Evolutionary conservation across 106 monocot species (phyloP).

Genomic region (Vanilla planifolia): DNA sequence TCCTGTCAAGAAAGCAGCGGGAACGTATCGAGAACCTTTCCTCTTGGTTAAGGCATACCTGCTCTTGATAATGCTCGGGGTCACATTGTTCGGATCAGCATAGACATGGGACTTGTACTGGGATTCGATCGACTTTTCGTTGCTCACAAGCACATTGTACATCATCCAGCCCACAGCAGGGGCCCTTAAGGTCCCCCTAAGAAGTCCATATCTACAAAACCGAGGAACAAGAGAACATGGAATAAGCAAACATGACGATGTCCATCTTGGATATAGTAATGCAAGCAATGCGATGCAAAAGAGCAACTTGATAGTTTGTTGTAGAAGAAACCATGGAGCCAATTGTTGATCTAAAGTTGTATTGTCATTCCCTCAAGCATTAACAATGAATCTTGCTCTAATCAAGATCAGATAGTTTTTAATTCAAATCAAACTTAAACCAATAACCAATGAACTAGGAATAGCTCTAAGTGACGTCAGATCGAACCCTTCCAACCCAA

Average conservation of each 20-base stretch:
- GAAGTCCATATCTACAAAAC: slow-evolving; percentile 66
- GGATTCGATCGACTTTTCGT: slow-evolving; percentile 80
- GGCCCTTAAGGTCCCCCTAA: slow-evolving; percentile 80
- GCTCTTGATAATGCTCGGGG: slow-evolving; percentile 52
- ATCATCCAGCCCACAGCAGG: slow-evolving; percentile 95
- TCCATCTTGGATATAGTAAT: too few relatives aligned
- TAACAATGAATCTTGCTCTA: too few relatives aligned
- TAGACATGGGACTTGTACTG: slow-evolving; percentile 98
- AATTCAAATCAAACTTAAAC: too few relatives aligned
- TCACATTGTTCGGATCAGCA: slow-evolving; percentile 81
- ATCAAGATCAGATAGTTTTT: too few relatives aligned
- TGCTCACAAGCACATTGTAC: slow-evolving; percentile 96
- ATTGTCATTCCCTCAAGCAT: too few relatives aligned
- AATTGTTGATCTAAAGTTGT: too few relatives aligned
- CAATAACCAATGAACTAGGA: too few relatives aligned
- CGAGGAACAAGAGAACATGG: neutral
- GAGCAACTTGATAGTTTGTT: too few relatives aligned
- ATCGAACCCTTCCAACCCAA: too few relatives aligned
- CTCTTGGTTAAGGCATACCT: slow-evolving; percentile 72
- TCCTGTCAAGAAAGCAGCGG: slow-evolving; percentile 93
- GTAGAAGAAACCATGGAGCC: too few relatives aligned
- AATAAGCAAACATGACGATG: neutral
- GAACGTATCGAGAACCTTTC: slow-evolving; percentile 85
- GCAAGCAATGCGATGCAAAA: too few relatives aligned
- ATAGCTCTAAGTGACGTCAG: too few relatives aligned